Percentiles rank a stretch among this genome's conserved stretches.
Conservation (phyloP, 148 eudicot species). For the Heliosperma pusillum region DNA sequence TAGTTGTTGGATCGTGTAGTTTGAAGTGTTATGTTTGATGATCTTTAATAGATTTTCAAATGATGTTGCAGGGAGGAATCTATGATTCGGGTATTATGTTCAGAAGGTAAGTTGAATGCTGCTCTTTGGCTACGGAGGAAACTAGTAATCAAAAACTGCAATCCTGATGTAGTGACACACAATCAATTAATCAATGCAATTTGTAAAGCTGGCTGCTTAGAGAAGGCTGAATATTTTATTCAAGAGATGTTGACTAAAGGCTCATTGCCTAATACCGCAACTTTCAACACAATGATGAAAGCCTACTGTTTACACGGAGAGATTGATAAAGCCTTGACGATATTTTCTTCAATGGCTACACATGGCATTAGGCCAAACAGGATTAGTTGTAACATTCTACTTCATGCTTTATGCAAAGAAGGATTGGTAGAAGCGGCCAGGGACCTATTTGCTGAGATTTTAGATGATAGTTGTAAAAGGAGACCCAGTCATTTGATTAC, state of each 20-base stretch:
- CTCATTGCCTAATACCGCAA: slow-evolving; percentile 55
- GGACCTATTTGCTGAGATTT: slow-evolving; percentile 47
- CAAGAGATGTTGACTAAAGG: slow-evolving; percentile 56
- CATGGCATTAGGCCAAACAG: slow-evolving; percentile 50
- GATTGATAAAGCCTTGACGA: slow-evolving; percentile 59
- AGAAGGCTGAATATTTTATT: slow-evolving; percentile 57
- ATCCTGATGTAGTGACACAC: slow-evolving; percentile 63
- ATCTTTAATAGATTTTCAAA: slow-evolving; percentile 6
- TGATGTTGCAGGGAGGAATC: slow-evolving; percentile 44
- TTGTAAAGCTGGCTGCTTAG: slow-evolving; percentile 57
- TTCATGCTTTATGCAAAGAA: slow-evolving; percentile 71
- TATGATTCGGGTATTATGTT: slow-evolving; percentile 47
- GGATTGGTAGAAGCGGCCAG: slow-evolving; percentile 54
- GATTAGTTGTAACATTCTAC: slow-evolving; percentile 63
- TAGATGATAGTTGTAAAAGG: slow-evolving; percentile 33
- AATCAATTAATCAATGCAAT: slow-evolving; percentile 63
- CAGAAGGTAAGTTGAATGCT: slow-evolving; percentile 55
- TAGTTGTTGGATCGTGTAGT: slow-evolving; percentile 4
- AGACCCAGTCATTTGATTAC: slow-evolving; percentile 38
- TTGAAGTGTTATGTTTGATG: background rate
- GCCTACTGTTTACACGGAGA: slow-evolving; percentile 53
- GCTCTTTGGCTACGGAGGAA: slow-evolving; percentile 49
- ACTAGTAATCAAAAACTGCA: slow-evolving; percentile 35
- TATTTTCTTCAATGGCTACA: slow-evolving; percentile 51
- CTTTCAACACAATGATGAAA: slow-evolving; percentile 64